Evolutionary conservation across 2,329 filamentous ascomycete genomes (phyloP), one percentile per base, ranked within the genome.

Genomic region (Colletotrichum brevisporum): DNA sequence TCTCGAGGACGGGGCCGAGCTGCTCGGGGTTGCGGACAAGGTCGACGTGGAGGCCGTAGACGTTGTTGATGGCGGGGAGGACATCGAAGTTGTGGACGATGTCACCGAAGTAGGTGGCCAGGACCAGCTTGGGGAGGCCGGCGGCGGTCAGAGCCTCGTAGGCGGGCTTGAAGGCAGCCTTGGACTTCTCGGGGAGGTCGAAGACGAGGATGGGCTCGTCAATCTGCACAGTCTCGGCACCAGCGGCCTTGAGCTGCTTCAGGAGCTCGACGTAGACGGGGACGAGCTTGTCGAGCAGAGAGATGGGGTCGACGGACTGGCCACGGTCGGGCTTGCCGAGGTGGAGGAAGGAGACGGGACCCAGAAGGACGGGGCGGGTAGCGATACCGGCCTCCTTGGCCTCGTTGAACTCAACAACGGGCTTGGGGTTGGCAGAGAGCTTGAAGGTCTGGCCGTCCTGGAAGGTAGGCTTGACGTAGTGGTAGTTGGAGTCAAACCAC

Each of bases 401-500:
- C 90, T 99, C 96, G 77, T 92, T 89, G 90, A 96, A 99, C 84
- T 99, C 94, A 76, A 83, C 87, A 74, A 99, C 93, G 76, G 96
- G 94, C 92, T 99, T 99, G 83, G 96, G 94, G 83, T 91, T 92
- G 76, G 89, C 85, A 72, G 88, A 84, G 72, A 99, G 94, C 85
- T 92, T 95, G 91, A 99, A 99, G 80, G 89, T 91, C 90, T 99
- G 96, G 89, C 93, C 92, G 86, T 98, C 92, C 86, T 98, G 94
- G 75, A 99, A 90, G 72, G 96, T 98, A 74, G 96, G 96, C 91
- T 98, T 98, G 86, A 98, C 96, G 84, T 99, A 99, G 90, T 98
- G 96, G 92, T 99, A 99, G 92, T 99, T 99, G 75, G 94, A 97
- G 89, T 99, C 96, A 82, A 99, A 99, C 96, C 96, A 99, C 90